phyloP scores from a whole-genome alignment of 2,329 filamentous ascomycete genomes.

The Fusarium palustre region DNA sequence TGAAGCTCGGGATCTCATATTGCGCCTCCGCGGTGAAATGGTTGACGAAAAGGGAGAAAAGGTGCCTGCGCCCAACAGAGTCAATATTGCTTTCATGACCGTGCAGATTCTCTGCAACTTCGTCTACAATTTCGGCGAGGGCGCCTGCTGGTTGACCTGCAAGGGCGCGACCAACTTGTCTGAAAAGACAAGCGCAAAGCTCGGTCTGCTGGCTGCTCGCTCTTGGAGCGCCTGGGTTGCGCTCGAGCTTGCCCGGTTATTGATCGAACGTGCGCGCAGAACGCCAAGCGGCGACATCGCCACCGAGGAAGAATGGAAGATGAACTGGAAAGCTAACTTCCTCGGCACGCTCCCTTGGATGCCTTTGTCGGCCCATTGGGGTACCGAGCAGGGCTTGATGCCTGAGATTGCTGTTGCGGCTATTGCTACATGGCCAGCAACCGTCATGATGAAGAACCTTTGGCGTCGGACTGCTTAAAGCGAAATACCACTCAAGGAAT shows the following conservation, averaged over 20 bases:
- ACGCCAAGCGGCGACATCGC: conserved; percentile 50
- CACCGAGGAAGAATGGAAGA: conserved; percentile 57
- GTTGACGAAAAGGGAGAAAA: conserved; percentile 53
- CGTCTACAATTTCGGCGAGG: conserved; percentile 84
- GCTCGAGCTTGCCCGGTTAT: conserved; percentile 77
- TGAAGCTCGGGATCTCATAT: conserved; percentile 67
- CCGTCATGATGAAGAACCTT: conserved; percentile 58
- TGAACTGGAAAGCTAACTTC: conserved; percentile 73
- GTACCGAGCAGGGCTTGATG: conserved; percentile 70
- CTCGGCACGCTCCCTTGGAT: conserved; percentile 80
- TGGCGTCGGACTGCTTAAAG: conserved; percentile 55
- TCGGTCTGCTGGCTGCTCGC: conserved; percentile 78
- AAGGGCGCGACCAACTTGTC: conserved; percentile 76
- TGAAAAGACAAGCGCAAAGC: conserved; percentile 67
- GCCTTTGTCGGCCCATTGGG: conserved; percentile 87
- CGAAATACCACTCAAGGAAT: neutral
- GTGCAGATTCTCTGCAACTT: conserved; percentile 76
- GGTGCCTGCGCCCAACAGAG: conserved; percentile 48
- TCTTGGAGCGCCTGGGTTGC: conserved; percentile 85
- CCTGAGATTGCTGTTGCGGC: conserved; percentile 57
- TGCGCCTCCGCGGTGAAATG: conserved; percentile 47
- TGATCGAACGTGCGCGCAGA: conserved; percentile 58
- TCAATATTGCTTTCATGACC: conserved; percentile 67
- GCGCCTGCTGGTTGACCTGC: conserved; percentile 78
- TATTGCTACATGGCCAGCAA: conserved; percentile 59